Evolutionary conservation across 805 yeast genomes (phyloP).

Genomic region (Starmerella stellata): DNA sequence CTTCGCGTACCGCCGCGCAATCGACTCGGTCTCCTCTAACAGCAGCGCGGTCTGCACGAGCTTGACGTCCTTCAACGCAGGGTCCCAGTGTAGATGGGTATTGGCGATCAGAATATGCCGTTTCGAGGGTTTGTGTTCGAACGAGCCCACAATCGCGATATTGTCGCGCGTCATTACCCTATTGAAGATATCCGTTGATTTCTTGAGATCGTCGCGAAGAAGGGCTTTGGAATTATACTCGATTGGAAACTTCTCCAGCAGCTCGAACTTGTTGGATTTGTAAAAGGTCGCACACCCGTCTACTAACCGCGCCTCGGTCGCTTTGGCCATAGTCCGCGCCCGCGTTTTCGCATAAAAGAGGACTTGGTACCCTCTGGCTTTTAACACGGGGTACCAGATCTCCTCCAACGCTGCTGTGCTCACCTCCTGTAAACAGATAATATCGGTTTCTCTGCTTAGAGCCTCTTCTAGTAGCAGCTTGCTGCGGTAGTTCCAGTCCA

Average conservation of each 20-base stretch:
- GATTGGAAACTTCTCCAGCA: conserved; percentile 51
- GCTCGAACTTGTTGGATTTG: conserved; percentile 46
- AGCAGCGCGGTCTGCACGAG: conserved; percentile 86
- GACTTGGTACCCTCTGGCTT: conserved; percentile 60
- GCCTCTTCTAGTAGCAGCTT: conserved; percentile 60
- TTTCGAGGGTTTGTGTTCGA: conserved; percentile 58
- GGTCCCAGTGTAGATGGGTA: conserved; percentile 98
- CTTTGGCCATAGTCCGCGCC: conserved; percentile 63
- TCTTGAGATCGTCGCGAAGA: conserved; percentile 53
- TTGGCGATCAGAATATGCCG: conserved; percentile 59
- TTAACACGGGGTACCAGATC: conserved; percentile 63
- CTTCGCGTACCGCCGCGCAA: conserved; percentile 33
- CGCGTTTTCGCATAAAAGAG: conserved; percentile 74
- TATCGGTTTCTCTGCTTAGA: conserved; percentile 44
- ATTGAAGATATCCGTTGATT: conserved; percentile 85
- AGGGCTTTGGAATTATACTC: conserved; percentile 49
- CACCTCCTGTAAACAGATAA: conserved; percentile 87
- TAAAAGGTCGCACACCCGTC: conserved; percentile 97
- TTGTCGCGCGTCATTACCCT: conserved; percentile 93
- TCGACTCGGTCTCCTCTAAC: conserved; percentile 63
- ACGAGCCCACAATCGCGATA: conserved; percentile 58
- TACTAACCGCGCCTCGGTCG: conserved; percentile 68
- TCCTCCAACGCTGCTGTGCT: conserved; percentile 75
- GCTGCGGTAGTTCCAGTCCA: conserved; percentile 80
- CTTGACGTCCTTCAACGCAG: conserved; percentile 86